These are phyloP conservation scores for Dendrothele bispora DNA, from an alignment of 768 basidiomycete genomes.

Conservation along the genomic window DNA sequence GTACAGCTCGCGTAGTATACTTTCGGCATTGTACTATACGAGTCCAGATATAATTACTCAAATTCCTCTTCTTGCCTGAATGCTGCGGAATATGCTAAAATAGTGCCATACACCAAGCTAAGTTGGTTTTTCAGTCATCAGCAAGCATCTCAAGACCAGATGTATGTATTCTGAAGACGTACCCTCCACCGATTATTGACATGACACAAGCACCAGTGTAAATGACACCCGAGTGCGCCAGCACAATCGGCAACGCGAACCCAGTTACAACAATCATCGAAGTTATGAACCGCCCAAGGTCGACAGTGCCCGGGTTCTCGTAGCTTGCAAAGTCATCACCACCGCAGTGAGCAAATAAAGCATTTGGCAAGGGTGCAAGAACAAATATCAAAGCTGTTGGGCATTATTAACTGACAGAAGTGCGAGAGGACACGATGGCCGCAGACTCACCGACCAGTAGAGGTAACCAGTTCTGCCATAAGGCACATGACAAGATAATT, in stretches of 20 bases:
- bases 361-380: slow-evolving; percentile 93
- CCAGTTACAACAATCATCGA: slow-evolving; percentile 89
- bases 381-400: slow-evolving; percentile 86
- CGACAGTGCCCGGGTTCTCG: slow-evolving; percentile 68
- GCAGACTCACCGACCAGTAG: slow-evolving; percentile 84
- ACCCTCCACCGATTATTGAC: slow-evolving; percentile 94
- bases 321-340: slow-evolving; percentile 81
- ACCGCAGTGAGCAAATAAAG: slow-evolving; percentile 90
- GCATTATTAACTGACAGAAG: background rate
- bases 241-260: slow-evolving; percentile 87
- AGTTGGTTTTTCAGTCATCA: too few relatives aligned
- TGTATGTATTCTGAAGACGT: slow-evolving; percentile 35
- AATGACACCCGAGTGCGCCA: slow-evolving; percentile 91
- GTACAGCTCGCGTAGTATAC: slow-evolving; percentile 8
- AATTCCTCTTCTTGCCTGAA: slow-evolving; percentile 83
- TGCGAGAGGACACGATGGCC: slow-evolving; percentile 2
- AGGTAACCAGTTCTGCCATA: slow-evolving; percentile 97
- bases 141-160: too few relatives aligned
- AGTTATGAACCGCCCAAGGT: slow-evolving; percentile 95
- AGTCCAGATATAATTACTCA: slow-evolving; percentile 41
- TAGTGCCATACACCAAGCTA: slow-evolving; percentile 88
- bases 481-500: slow-evolving; percentile 94
- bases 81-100: slow-evolving; percentile 81
- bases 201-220: slow-evolving; percentile 82
- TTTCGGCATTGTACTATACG: background rate